Evolutionary conservation across 1,139 yeast species (phyloP), one percentile per base, ranked within the genome.

Genomic region (Magnusiomyces fungicola): DNA sequence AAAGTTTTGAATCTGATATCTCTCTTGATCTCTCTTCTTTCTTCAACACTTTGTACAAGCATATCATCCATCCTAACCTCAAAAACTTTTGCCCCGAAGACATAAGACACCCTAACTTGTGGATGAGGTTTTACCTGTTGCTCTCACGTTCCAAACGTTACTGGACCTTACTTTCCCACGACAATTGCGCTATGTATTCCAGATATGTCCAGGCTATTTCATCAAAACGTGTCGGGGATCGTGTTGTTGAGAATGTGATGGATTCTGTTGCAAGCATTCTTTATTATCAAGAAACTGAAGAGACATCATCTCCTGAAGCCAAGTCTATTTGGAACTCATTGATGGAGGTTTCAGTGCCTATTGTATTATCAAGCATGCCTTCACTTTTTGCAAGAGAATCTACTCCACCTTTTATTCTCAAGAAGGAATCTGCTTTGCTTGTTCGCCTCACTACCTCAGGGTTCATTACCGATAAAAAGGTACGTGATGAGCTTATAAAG

Each of bases 51-150:
- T 74, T 92, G 10, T 83, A 77, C 60, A 62, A 68, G 2, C 62
- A 70, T 40, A 70, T 89, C 34, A 69, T 92, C n/a, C 60, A 62
- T 22, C 90, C 95, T 12, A 78, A 94, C 59, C 70, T 92, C 58
- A 69, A 58, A 1, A 71, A 75, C 23, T 89, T 90, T 64, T 83
- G 84, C 2, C 74, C 69, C 39, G 96, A 86, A 59, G 90, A 90
- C 62, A 70, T 85, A 43, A 95, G 88, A 60, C 89, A 83, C 59
- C 83, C 90, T 1, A 88, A 97, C 0, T 78, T 95, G 0, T 65
- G 90, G 46, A 70, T 90, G 77, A 77, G 72, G 51, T 65, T 88
- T n/a, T 76, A 90, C 58, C 14, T 21, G 14, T 22, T 43, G 6
- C 24, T 32, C 23, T 43, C 45, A 16, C 24, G 25, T 12, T 32